phyloP scores from a whole-genome alignment of 352 stramenopile genomes.

The Globisporangium paddicum region DNA sequence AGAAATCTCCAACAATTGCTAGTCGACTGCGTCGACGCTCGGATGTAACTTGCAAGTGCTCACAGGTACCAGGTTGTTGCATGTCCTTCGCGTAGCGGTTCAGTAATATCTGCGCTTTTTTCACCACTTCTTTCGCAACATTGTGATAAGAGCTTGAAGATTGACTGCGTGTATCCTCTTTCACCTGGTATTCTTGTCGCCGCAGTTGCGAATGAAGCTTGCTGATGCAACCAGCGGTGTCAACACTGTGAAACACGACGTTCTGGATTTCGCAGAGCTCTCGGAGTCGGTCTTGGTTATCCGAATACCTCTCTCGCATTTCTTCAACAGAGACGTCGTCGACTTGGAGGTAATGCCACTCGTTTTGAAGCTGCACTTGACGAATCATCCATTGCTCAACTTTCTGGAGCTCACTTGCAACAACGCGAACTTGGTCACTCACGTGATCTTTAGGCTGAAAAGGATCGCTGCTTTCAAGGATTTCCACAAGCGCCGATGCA shows the following conservation, averaged over 20 bases:
- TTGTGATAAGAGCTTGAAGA: conserved; percentile 22
- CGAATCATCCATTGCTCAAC: conserved; percentile 65
- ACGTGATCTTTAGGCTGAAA: background rate
- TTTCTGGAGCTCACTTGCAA: conserved; percentile 33
- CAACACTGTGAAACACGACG: conserved; percentile 27
- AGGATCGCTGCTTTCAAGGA: background rate
- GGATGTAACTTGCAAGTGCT: background rate
- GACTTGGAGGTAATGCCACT: conserved; percentile 47
- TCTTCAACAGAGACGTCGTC: conserved; percentile 37
- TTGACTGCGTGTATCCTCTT: background rate
- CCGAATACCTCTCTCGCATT: conserved; percentile 48
- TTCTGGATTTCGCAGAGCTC: conserved; percentile 49
- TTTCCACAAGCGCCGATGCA: background rate
- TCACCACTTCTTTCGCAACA: conserved; percentile 23
- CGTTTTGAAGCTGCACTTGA: conserved; percentile 56
- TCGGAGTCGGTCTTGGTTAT: conserved; percentile 39
- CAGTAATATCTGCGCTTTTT: conserved; percentile 29
- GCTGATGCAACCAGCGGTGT: conserved; percentile 32
- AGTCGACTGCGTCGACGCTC: background rate
- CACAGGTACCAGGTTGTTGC: background rate
- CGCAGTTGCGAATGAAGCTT: conserved; percentile 29
- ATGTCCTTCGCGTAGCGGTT: conserved; percentile 16
- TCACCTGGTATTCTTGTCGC: conserved; percentile 9
- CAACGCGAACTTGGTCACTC: conserved; percentile 15
- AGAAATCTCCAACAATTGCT: conserved; percentile 23